These are phyloP conservation scores for Vitis vinifera DNA, from an alignment of 164 flowering plant genomes.

Conservation along the genomic window ASM3070453v1 NC_081823.1:7587501-7588000, in stretches of 20 bases:
- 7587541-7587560: too few species aligned
- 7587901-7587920: conserved; percentile 5
- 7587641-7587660: conserved; percentile 33
- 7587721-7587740: conserved; percentile 27
- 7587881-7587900: conserved; percentile 35
- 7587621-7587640: conserved; percentile 47
- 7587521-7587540: too few species aligned
- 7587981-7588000: too few species aligned
- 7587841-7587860: conserved; percentile 46
- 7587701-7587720: conserved; percentile 21
- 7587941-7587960: conserved; percentile 18
- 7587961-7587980: too few species aligned
- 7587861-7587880: conserved; percentile 49
- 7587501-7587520: too few species aligned
- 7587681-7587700: conserved; percentile 34
- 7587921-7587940: conserved; percentile 35
- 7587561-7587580: too few species aligned
- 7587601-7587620: conserved; percentile 13
- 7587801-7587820: conserved; percentile 34
- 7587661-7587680: conserved; percentile 16
- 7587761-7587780: conserved; percentile 10
- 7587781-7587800: not conserved
- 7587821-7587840: conserved; percentile 24
- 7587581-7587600: too few species aligned
- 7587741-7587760: conserved; percentile 2